Evolutionary conservation across 371 early-diverging fungal species (phyloP).

Genomic region (Haplosporangium sp.): DNA sequence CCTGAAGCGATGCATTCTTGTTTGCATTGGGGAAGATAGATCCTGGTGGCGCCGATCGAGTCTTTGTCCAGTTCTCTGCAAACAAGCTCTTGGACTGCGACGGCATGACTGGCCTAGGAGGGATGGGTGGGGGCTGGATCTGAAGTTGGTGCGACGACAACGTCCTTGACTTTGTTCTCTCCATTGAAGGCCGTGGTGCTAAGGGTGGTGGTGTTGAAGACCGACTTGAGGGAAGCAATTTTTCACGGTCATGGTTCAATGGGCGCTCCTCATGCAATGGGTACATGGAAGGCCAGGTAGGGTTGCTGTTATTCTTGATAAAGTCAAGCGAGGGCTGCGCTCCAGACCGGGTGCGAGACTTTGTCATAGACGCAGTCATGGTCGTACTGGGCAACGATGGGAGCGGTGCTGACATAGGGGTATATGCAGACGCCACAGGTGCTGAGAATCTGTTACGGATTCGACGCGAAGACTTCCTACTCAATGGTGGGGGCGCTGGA

Average conservation of each 20-base stretch:
- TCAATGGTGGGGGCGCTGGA: conserved; percentile 5
- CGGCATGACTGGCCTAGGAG: background rate
- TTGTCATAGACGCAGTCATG: background rate
- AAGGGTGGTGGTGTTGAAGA: background rate
- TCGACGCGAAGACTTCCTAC: conserved; percentile 7
- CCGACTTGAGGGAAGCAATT: background rate
- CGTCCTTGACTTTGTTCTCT: background rate
- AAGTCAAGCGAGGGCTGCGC: background rate
- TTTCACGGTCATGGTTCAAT: conserved; percentile 10
- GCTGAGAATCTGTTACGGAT: conserved; percentile 7
- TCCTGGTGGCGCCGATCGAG: conserved; percentile 25
- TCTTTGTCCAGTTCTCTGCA: conserved; percentile 25
- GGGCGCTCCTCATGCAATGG: background rate
- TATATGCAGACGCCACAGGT: conserved; percentile 3
- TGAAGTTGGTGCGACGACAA: background rate
- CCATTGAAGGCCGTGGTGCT: background rate
- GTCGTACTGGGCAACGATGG: conserved; percentile 1
- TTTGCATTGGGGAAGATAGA: background rate
- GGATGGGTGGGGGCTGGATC: background rate
- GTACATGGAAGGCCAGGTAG: conserved; percentile 23
- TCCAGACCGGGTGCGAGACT: conserved; percentile 1
- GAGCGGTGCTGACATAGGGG: background rate
- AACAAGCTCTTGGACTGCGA: conserved; percentile 16
- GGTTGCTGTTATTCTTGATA: background rate
- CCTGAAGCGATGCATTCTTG: background rate